phyloP scores from a whole-genome alignment of 129 eudicot genomes.

The Mikania micrantha region DNA sequence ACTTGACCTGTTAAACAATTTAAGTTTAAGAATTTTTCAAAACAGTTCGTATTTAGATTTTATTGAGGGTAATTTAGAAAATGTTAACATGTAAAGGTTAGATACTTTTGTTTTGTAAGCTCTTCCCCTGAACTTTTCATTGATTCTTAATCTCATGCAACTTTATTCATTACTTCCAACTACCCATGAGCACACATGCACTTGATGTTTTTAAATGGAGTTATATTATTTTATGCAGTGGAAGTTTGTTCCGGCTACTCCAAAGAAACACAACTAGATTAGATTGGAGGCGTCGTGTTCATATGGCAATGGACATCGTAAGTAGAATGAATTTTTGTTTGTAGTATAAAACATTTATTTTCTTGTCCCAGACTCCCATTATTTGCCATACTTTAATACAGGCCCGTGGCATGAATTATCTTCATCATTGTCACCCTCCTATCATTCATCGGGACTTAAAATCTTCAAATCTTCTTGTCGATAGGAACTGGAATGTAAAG shows the following conservation, averaged over 20 bases:
- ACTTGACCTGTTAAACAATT: too few relatives aligned
- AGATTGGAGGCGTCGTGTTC: conserved; percentile 88
- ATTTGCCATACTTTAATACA: conserved; percentile 14
- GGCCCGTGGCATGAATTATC: conserved; percentile 98
- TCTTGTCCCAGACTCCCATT: neutral
- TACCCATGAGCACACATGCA: neutral
- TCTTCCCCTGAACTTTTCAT: too few relatives aligned
- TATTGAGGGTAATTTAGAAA: too few relatives aligned
- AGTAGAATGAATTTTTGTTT: conserved; percentile 21
- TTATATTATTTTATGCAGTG: conserved; percentile 36
- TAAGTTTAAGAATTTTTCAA: too few relatives aligned
- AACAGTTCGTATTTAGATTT: too few relatives aligned
- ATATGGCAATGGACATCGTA: conserved; percentile 95
- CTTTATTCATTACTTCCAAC: too few relatives aligned
- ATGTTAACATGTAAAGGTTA: too few relatives aligned
- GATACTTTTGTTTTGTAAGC: too few relatives aligned
- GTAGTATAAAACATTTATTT: neutral
- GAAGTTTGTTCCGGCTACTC: conserved; percentile 80
- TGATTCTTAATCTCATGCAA: too few relatives aligned
- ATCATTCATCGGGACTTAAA: conserved; percentile 87
- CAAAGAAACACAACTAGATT: conserved; percentile 62
- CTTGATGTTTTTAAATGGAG: conserved; percentile 1
- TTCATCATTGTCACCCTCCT: conserved; percentile 90
- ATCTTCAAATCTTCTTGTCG: conserved; percentile 97
- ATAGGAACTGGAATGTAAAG: conserved; percentile 95